Evolutionary conservation across 2,329 filamentous ascomycete species (phyloP), one percentile per base, ranked within the genome.

Genomic region (Phoma herbarum): DNA sequence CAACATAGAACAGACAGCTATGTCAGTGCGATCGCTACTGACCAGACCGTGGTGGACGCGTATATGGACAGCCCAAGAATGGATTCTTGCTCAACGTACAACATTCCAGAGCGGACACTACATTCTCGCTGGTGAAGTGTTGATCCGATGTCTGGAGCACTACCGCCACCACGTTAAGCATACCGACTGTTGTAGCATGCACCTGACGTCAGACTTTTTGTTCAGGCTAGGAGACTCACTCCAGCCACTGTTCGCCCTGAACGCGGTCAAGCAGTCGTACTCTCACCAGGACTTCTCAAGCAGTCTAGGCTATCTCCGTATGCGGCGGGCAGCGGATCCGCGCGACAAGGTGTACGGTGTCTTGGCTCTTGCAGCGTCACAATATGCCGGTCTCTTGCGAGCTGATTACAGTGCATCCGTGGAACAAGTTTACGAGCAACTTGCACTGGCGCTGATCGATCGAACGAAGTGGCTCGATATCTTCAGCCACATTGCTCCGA

Each of bases 41-140:
- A 57, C 41, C 8, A 51, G 53, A 11, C 31, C 53, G 2, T 57
- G 53, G 47, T 57, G 47, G 53, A 57, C 47, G 28, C 53, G 47
- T 26, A 57, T 57, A 7, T 51, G 47, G 53, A 51, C 53, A 18
- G 53, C 47, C 14, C 53, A 57, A n/a, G 53, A 57, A 16, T 57
- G 53, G 53, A 57, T 57, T 5, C 53, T 57, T 14, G 53, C 46
- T 9, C 23, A 5, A 12, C 29, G 23, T 14, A 41, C 53, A 16
- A 51, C 26, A 10, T 57, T 57, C 20, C 47, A 57, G 25, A 46
- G 46, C 33, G 53, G 53, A 29, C 53, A 51, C 20, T 23, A 46
- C 20, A 26, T 20, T 12, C 41, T 57, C n/a, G 33, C 11, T 14
- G 53, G 53, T 12, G 53, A 44, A 12, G 47, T 51, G 6, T 42